Percentiles rank a stretch among this genome's conserved stretches.
These are phyloP conservation scores for Linum lewisii DNA, from an alignment of 345 rosid species.

Conservation along the genomic window DNA sequence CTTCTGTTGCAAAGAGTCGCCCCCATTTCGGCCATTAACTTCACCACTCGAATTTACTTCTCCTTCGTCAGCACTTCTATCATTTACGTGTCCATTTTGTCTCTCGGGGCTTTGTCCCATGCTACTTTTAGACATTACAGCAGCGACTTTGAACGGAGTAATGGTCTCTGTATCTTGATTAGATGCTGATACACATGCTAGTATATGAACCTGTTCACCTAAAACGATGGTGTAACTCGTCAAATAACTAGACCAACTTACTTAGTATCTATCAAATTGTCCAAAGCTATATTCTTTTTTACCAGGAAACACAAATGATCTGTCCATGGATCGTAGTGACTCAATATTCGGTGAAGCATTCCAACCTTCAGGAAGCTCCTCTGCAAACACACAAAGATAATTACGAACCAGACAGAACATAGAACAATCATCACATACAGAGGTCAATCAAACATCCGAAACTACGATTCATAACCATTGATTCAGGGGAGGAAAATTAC, in stretches of 20 bases:
- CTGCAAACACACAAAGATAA: background rate
- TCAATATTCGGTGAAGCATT: slow-evolving; percentile 43
- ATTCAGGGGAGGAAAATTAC: slow-evolving; percentile 24
- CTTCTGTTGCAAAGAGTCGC: slow-evolving; percentile 37
- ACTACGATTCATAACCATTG: background rate
- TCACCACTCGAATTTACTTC: slow-evolving; percentile 32
- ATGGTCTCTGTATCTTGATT: slow-evolving; percentile 75
- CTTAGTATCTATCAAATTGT: background rate
- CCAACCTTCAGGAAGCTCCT: slow-evolving; percentile 64
- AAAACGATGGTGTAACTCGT: slow-evolving; percentile 10
- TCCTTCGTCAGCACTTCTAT: slow-evolving; percentile 34
- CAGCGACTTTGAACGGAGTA: slow-evolving; percentile 93
- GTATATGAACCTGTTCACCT: slow-evolving; percentile 87
- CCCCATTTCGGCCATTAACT: slow-evolving; percentile 38
- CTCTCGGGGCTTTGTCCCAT: slow-evolving; percentile 39
- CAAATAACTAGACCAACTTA: background rate
- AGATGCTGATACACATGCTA: slow-evolving; percentile 79
- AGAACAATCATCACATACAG: background rate
- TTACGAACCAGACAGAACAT: background rate
- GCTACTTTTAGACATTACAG: slow-evolving; percentile 68
- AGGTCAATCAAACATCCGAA: background rate
- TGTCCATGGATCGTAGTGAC: slow-evolving; percentile 61
- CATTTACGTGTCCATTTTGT: slow-evolving; percentile 40
- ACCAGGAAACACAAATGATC: slow-evolving; percentile 93
- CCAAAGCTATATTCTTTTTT: background rate